Evolutionary conservation across 495 filamentous ascomycete genomes (phyloP), one percentile per base, ranked within the genome.

Genomic region (Neurospora tetraspora): DNA sequence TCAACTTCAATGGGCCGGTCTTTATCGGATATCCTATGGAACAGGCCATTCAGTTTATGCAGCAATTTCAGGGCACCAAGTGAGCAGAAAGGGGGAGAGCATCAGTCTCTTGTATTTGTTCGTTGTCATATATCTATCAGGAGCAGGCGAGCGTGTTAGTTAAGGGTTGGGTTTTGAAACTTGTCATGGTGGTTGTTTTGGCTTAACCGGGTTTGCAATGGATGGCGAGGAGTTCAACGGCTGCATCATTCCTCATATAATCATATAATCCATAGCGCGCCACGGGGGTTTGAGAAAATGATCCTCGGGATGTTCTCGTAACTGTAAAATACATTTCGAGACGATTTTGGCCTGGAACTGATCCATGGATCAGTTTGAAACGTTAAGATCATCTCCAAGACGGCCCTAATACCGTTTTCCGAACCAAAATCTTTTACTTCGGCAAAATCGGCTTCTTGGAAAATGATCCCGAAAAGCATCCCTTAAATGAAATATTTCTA

Each of bases 21-120:
- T 97, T 97, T 76, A 91, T 97, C 74, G 94, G 93, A 0, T 97
- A 96, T 78, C 87, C 91, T 1, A 86, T 93, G 42, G 93, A 96
- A 72, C 90, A 96, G 78, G 89, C 92, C 20, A 87, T 92, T 23
- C 81, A 83, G 27, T 82, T 97, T 40, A 85, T 97, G 84, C 88
- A 90, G 73, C 86, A 90, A 53, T 86, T 81, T 37, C 83, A 82
- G 73, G 70, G 73, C 31, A 65, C 9, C 23, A 39, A 42, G 69
- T 31, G 38, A 70, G 34, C 20, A 42, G 39, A 11, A 45, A 5
- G 4, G 14, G 42, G 38, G 8, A 47, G 31, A 47, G 34, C 18
- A 37, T 7, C 20, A 20, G 23, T 38, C 37, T 20, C 37, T 69
- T 42, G 10, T 12, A n/a, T 70, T 16, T 70, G 37, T 27, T 72